phyloP scores from a whole-genome alignment of 257 asterid species.

The Nyctanthes arbortristis region DNA sequence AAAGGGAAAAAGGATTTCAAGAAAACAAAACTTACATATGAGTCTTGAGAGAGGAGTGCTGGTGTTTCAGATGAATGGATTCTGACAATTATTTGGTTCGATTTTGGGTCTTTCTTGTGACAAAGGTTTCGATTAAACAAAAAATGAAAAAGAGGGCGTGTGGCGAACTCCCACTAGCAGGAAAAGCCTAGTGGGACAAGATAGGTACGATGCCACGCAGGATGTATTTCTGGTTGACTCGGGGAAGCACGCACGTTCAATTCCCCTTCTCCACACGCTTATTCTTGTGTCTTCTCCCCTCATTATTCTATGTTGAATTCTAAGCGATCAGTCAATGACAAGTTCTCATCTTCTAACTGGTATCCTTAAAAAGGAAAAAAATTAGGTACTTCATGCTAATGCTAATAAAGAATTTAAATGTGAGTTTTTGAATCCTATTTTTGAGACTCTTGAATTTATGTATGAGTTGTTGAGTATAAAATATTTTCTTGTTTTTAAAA shows the following conservation, averaged over 20 bases:
- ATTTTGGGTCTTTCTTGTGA: too few relatives aligned
- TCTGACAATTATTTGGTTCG: background rate
- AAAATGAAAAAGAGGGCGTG: conserved; percentile 36
- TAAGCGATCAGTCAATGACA: too few relatives aligned
- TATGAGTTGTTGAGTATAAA: too few relatives aligned
- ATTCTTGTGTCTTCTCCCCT: too few relatives aligned
- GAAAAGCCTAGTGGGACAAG: conserved; percentile 20
- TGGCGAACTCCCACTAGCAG: conserved; percentile 38
- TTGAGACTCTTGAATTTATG: too few relatives aligned
- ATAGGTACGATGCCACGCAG: conserved; percentile 28
- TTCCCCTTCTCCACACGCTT: conserved; percentile 23
- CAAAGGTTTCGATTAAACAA: background rate
- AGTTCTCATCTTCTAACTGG: too few relatives aligned
- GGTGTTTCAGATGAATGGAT: conserved; percentile 5
- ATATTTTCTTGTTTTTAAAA: too few relatives aligned
- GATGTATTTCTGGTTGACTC: conserved; percentile 16
- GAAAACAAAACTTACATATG: background rate
- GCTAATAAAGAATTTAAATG: too few relatives aligned
- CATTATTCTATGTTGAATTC: too few relatives aligned
- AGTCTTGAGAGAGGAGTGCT: background rate
- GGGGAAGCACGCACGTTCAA: conserved; percentile 19
- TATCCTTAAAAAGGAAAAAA: too few relatives aligned
- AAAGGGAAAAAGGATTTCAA: background rate
- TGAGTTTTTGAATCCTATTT: too few relatives aligned
- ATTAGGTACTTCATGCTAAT: too few relatives aligned